These are phyloP conservation scores for Apocynum venetum DNA, from an alignment of 257 asterid species.

Conservation along the genomic window DNA sequence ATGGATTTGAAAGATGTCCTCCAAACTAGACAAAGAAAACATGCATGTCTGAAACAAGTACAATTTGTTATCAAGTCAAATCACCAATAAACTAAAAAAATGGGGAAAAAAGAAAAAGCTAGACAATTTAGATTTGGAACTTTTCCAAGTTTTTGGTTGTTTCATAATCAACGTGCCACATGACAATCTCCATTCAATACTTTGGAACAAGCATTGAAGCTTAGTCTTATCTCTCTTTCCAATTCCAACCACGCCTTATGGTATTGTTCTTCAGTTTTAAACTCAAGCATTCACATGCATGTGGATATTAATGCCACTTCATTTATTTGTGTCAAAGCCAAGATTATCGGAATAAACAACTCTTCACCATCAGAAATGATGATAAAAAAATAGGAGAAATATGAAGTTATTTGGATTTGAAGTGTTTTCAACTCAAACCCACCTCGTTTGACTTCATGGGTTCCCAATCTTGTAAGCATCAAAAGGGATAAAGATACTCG, in stretches of 20 bases:
- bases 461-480: conserved; percentile 7
- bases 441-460: conserved; percentile 26
- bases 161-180: conserved; percentile 35
- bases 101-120: neutral
- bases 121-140: conserved; percentile 8
- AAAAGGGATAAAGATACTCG: neutral
- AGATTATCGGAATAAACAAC: conserved; percentile 12
- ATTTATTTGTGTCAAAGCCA: conserved; percentile 4
- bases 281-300: conserved; percentile 36
- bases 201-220: conserved; percentile 29
- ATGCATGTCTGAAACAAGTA: conserved; percentile 12
- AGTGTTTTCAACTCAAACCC: conserved; percentile 12
- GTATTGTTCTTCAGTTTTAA: too few relatives aligned
- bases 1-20: conserved; percentile 1
- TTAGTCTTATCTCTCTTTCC: conserved; percentile 20
- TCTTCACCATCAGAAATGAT: neutral
- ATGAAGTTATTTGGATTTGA: neutral
- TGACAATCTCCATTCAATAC: conserved; percentile 32
- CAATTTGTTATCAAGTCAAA: conserved; percentile 3
- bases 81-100: neutral
- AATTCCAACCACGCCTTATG: conserved; percentile 22
- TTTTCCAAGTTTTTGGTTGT: conserved; percentile 3
- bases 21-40: conserved; percentile 17
- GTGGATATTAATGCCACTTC: conserved; percentile 13
- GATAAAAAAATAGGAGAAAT: neutral